Evolutionary conservation across 83 land plant species (phyloP).

Genomic region (Isoetes engelmannii): DNA sequence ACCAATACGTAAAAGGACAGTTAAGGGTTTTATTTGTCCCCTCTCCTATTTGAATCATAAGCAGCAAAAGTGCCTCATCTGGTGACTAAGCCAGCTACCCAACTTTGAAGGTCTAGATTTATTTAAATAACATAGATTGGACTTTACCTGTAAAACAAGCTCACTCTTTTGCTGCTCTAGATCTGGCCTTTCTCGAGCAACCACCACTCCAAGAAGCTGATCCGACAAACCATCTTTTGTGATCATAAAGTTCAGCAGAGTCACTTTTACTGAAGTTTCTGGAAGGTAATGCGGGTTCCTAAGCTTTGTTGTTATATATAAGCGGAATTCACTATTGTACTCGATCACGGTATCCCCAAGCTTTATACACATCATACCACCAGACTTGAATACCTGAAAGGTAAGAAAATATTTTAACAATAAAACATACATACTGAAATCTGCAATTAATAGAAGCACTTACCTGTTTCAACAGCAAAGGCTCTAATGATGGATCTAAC

Average conservation of each 20-base stretch:
- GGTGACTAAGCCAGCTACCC: neutral
- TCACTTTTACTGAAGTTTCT: conserved; percentile 38
- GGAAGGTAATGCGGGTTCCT: conserved; percentile 43
- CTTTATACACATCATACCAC: conserved; percentile 37
- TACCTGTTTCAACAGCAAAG: conserved; percentile 38
- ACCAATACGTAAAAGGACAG: neutral
- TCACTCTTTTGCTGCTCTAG: conserved; percentile 40
- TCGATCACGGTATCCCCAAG: conserved; percentile 34
- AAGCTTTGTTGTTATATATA: conserved; percentile 38
- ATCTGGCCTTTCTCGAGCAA: conserved; percentile 37
- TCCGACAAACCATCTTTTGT: conserved; percentile 41
- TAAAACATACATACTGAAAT: neutral
- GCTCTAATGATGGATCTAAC: conserved; percentile 38
- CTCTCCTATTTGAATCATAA: neutral
- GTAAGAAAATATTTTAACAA: neutral
- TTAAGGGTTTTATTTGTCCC: too few relatives aligned
- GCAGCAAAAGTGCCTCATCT: neutral
- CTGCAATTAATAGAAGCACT: neutral
- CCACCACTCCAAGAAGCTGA: conserved; percentile 40
- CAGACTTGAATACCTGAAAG: conserved; percentile 37
- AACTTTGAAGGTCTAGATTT: neutral
- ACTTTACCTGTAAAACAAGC: conserved; percentile 34
- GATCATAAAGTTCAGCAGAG: conserved; percentile 41
- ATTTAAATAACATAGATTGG: neutral
- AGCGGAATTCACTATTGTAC: conserved; percentile 33